A percentile compares a stretch with the other conserved stretches of the same genome.
These are phyloP conservation scores for Glycine tomentella DNA, from an alignment of 306 rosid genomes.

Conservation along the genomic window DNA sequence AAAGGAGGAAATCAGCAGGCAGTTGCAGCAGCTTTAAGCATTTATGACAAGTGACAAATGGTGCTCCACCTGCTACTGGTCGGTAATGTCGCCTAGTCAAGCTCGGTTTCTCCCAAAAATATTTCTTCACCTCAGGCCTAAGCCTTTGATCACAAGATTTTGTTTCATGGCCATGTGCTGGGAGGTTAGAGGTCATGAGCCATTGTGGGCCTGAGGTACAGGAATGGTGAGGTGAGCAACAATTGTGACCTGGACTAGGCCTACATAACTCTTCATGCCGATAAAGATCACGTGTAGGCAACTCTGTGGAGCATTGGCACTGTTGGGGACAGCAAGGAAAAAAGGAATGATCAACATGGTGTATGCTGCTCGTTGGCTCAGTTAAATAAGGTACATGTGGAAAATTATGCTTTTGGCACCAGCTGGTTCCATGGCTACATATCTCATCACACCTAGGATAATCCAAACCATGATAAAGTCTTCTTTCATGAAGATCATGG, in stretches of 20 bases:
- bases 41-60: conserved; percentile 73
- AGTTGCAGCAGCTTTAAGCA: conserved; percentile 74
- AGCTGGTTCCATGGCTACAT: conserved; percentile 53
- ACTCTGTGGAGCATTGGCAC: conserved; percentile 60
- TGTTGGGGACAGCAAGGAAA: conserved; percentile 58
- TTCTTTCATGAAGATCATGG: conserved; percentile 55
- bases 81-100: conserved; percentile 69
- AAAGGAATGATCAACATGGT: conserved; percentile 58
- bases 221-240: conserved; percentile 53
- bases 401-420: conserved; percentile 49
- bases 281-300: conserved; percentile 58
- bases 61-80: conserved; percentile 94
- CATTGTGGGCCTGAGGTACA: conserved; percentile 63
- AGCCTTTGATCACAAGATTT: conserved; percentile 60
- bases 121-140: conserved; percentile 54
- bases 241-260: conserved; percentile 55
- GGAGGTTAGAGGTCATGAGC: conserved; percentile 50
- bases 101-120: conserved; percentile 59
- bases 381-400: conserved; percentile 55
- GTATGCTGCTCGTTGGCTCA: conserved; percentile 62
- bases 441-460: conserved; percentile 53
- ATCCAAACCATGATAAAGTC: conserved; percentile 54
- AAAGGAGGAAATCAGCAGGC: conserved; percentile 86
- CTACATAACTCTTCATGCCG: conserved; percentile 49
- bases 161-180: conserved; percentile 52